Percentiles rank a stretch among this genome's conserved stretches.
Evolutionary conservation across 2,329 filamentous ascomycete species (phyloP).

Genomic region (Rhinocladiella similis): DNA sequence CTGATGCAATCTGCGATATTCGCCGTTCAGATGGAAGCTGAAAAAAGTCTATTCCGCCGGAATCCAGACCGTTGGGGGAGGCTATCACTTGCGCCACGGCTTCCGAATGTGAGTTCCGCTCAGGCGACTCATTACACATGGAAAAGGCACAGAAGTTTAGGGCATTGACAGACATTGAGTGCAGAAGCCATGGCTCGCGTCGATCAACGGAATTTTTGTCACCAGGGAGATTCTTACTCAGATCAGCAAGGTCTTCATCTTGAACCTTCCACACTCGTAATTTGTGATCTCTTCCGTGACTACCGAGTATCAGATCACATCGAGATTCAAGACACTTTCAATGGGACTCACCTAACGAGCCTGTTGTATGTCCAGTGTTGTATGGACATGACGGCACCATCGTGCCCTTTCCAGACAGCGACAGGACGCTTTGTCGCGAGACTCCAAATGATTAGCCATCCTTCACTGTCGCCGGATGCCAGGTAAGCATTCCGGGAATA

Average conservation of each 20-base stretch:
- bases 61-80: conserved; percentile 74
- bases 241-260: conserved; percentile 55
- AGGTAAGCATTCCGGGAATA: conserved; percentile 72
- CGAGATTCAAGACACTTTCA: conserved; percentile 27
- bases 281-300: conserved; percentile 87
- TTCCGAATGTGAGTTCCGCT: not conserved
- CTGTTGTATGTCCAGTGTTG: conserved; percentile 69
- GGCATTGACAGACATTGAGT: conserved; percentile 82
- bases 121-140: conserved; percentile 48
- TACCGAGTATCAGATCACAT: conserved; percentile 38
- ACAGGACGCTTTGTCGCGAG: conserved; percentile 75
- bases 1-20: conserved; percentile 58
- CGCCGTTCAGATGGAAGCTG: conserved; percentile 73
- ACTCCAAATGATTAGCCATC: conserved; percentile 85
- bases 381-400: conserved; percentile 72
- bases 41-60: conserved; percentile 81
- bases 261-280: conserved; percentile 80
- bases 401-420: conserved; percentile 85
- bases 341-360: conserved; percentile 71
- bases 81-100: conserved; percentile 58
- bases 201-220: conserved; percentile 54
- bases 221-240: conserved; percentile 71
- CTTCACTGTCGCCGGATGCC: conserved; percentile 83
- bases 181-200: conserved; percentile 76
- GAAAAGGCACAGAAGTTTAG: conserved; percentile 93